Conservation (phyloP, 2,329 filamentous ascomycete genomes). For the Clonostachys sp. region DNA sequence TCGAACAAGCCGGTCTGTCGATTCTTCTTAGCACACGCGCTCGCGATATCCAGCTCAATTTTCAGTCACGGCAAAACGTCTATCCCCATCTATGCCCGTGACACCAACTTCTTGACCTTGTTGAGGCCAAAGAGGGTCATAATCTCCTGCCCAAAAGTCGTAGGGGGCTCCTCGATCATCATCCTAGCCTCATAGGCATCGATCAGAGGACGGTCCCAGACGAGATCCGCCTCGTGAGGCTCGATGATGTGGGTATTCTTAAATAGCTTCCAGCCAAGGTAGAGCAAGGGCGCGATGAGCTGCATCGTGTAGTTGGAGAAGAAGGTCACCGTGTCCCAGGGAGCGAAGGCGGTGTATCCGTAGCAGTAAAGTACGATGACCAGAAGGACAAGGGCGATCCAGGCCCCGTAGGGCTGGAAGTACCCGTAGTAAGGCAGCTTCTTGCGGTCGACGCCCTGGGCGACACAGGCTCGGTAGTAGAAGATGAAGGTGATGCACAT, state of each 20-base stretch:
- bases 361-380: conserved; percentile 40
- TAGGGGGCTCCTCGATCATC: conserved; percentile 25
- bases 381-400: conserved; percentile 36
- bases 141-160: conserved; percentile 50
- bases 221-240: conserved; percentile 51
- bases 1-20: no score
- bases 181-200: conserved; percentile 52
- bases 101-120: conserved; percentile 9
- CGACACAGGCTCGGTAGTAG: conserved; percentile 46
- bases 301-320: conserved; percentile 54
- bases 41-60: no score
- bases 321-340: conserved; percentile 43
- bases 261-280: conserved; percentile 58
- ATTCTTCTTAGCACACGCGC: no score
- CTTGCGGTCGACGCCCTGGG: conserved; percentile 44
- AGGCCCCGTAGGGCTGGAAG: conserved; percentile 54
- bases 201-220: conserved; percentile 55
- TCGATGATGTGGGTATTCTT: conserved; percentile 51
- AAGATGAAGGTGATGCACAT: conserved; percentile 39
- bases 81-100: no score
- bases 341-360: conserved; percentile 48
- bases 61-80: no score
- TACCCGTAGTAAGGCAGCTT: conserved; percentile 52
- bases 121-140: conserved; percentile 33
- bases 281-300: conserved; percentile 47